Conservation (phyloP, 306 rosid species). For the Casuarina equisetifolia region DNA sequence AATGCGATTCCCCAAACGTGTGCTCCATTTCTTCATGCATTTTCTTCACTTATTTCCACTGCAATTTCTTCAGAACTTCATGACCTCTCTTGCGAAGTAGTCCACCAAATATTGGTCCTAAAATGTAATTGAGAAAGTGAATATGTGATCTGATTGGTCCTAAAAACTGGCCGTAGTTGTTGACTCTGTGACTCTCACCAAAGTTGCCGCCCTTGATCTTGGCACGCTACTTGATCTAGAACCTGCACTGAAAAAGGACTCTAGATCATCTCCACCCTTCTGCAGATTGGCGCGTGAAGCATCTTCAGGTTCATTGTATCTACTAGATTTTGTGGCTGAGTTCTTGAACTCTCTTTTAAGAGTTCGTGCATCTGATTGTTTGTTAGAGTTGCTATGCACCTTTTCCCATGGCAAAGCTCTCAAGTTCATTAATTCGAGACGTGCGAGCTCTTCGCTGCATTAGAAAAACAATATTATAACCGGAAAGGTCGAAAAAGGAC, state of each 20-base stretch:
- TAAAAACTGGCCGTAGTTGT: constrained; percentile 22
- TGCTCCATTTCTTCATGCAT: too few relatives aligned
- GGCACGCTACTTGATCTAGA: constrained; percentile 80
- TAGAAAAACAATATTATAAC: constrained; percentile 10
- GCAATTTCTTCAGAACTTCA: too few relatives aligned
- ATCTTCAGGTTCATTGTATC: constrained; percentile 32
- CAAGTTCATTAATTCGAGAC: constrained; percentile 80
- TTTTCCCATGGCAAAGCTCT: constrained; percentile 67
- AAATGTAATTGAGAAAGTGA: constrained; percentile 31
- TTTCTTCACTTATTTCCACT: too few relatives aligned
- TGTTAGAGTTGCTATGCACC: constrained; percentile 39
- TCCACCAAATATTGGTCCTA: constrained; percentile 62
- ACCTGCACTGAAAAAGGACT: constrained; percentile 57
- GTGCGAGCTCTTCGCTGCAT: constrained; percentile 49
- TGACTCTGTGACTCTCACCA: constrained; percentile 46
- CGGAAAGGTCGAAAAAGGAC: constrained; percentile 18
- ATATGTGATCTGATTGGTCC: constrained; percentile 22
- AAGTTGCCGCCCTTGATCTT: constrained; percentile 59
- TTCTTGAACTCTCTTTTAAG: constrained; percentile 28
- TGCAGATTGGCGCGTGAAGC: constrained; percentile 32
- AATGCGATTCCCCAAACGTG: too few relatives aligned
- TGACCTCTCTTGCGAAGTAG: constrained; percentile 43
- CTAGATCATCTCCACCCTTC: constrained; percentile 57
- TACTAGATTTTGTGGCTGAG: constrained; percentile 37
- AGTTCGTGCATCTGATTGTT: constrained; percentile 33